Percentiles rank a stretch among this genome's conserved stretches.
phyloP scores from a whole-genome alignment of 306 rosid genomes.

The Cucumis cinereus region DNA sequence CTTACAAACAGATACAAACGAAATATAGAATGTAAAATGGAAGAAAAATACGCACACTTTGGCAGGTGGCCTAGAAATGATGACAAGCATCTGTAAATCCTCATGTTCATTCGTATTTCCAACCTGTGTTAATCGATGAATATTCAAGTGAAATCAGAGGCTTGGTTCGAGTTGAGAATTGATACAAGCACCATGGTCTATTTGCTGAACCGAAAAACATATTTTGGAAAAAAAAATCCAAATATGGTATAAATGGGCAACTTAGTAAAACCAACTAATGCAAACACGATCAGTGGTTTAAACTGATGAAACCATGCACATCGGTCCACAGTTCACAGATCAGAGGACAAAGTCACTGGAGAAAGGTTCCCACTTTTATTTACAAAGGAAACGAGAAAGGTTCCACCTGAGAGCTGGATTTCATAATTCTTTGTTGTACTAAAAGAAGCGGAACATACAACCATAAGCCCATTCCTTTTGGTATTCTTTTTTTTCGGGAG shows the following conservation, averaged over 20 bases:
- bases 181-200: neutral
- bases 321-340: neutral
- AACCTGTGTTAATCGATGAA: slow-evolving; percentile 33
- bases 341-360: neutral
- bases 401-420: neutral
- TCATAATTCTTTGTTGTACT: neutral
- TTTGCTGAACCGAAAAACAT: neutral
- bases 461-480: neutral
- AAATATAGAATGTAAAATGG: slow-evolving; percentile 9
- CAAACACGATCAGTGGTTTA: neutral
- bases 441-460: neutral
- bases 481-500: neutral
- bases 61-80: slow-evolving; percentile 76
- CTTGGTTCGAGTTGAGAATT: neutral
- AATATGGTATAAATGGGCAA: neutral
- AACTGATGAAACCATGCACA: neutral
- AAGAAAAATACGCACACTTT: slow-evolving; percentile 55
- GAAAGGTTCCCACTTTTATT: neutral
- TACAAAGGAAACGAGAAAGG: neutral
- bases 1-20: neutral
- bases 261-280: neutral
- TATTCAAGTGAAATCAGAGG: neutral
- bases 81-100: slow-evolving; percentile 71
- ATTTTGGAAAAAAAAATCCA: neutral
- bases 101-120: slow-evolving; percentile 61